A percentile compares a stretch with the other conserved stretches of the same genome.
Evolutionary conservation across 2,329 filamentous ascomycete species (phyloP).

Genomic region (Lizonia empirigonia): DNA sequence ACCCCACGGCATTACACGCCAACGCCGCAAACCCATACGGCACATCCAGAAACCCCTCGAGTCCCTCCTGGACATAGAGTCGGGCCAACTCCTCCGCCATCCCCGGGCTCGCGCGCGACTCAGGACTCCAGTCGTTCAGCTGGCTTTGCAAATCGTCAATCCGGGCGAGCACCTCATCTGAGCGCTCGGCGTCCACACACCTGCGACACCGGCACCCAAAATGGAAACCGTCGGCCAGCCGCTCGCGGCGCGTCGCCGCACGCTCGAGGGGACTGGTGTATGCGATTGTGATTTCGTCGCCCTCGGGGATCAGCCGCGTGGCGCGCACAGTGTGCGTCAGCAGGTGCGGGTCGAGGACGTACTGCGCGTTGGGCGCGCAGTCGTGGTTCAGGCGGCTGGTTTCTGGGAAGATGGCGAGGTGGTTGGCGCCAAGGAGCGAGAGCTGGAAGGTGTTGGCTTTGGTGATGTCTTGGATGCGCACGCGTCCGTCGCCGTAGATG

Average conservation of each 20-base stretch:
- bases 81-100: conserved; percentile 43
- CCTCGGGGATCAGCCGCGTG: conserved; percentile 39
- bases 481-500: conserved; percentile 34
- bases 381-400: conserved; percentile 51
- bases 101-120: conserved; percentile 23
- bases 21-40: conserved; percentile 51
- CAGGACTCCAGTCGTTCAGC: conserved; percentile 39
- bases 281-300: conserved; percentile 52
- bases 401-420: conserved; percentile 48
- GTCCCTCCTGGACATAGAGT: conserved; percentile 45
- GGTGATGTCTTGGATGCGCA: conserved; percentile 42
- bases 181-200: conserved; percentile 34
- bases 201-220: conserved; percentile 50
- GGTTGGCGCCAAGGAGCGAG: conserved; percentile 32
- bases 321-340: conserved; percentile 51
- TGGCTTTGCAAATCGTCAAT: conserved; percentile 41
- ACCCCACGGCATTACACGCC: conserved; percentile 46
- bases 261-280: conserved; percentile 49
- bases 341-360: conserved; percentile 43
- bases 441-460: conserved; percentile 47
- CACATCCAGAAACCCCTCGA: conserved; percentile 49
- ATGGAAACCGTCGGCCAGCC: conserved; percentile 45
- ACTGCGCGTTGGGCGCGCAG: conserved; percentile 50
- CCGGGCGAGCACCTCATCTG: conserved; percentile 38
- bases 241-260: conserved; percentile 35